Base-by-base conservation (phyloP, 2,329 filamentous ascomycete genomes). In the Knoxdaviesia capensis region DNA sequence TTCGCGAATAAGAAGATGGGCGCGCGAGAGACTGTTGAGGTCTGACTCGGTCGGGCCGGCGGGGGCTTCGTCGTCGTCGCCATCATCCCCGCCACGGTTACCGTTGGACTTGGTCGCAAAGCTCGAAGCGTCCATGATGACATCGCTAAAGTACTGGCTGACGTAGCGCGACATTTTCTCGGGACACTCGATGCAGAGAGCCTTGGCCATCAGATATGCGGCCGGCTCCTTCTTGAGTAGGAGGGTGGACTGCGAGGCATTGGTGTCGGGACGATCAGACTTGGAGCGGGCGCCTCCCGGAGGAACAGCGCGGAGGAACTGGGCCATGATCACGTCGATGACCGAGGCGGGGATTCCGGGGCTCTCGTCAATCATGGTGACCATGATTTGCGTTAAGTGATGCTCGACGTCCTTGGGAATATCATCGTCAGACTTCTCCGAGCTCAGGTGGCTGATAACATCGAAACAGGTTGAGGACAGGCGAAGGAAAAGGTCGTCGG, bases 131-230 rank as follows among this genome's bases (percentile, higher is more conserved):
- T 94, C 86, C 47, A 96, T 77, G 44, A 98, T 92, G 41, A 96
- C 86, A 44, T 93, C 86, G 59, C 86, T 93, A 57, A 98, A 98
- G 57, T 96, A 98, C 53, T 93, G 86, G 49, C 85, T 88, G 43
- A 96, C 80, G 50, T 92, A 85, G 47, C 86, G 80, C 1, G 85
- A 80, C 88, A 98, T 94, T 59, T 92, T 92, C 50, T 94, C 88
- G 1, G 83, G 76, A 50, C 79, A 92, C 11, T 73, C 73, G 52
- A 86, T 90, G 63, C 90, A 98, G 38, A 98, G 78, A 3, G 82
- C 83, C 59, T 92, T 93, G 28, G 90, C 88, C 81, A 96, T 93
- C 54, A 90, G 80, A 61, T 98, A 98, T 1, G 90, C 87, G 10
- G 86, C 76, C 1, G 90, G 88, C 43, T 92, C 80, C 47, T 90